Evolutionary conservation across 2,329 filamentous ascomycete genomes (phyloP).

Genomic region (Fusarium haematococcum): DNA sequence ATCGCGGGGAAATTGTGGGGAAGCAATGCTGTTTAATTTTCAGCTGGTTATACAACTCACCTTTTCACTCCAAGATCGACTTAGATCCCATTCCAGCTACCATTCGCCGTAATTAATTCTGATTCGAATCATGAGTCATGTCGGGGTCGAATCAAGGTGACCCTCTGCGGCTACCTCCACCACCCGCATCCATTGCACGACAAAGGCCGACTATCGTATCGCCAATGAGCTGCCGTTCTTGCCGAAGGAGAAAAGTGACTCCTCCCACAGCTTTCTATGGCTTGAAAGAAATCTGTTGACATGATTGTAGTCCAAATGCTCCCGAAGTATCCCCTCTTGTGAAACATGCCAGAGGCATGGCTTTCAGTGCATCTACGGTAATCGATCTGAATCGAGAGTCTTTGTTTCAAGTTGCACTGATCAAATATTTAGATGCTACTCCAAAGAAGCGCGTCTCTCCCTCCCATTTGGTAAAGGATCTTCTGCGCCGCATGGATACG

Average conservation of each 20-base stretch:
- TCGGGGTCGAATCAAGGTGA: not conserved
- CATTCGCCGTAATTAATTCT: not conserved
- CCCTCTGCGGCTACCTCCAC: not conserved
- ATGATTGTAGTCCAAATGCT: conserved; percentile 20
- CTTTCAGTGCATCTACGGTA: conserved; percentile 26
- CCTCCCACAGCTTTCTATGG: not conserved
- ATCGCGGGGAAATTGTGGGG: not conserved
- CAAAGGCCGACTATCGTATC: not conserved
- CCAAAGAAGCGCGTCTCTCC: conserved; percentile 21
- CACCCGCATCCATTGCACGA: not conserved
- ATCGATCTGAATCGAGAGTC: too few relatives aligned
- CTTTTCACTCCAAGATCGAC: not conserved
- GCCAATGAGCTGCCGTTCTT: conserved; percentile 26
- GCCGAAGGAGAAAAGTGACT: conserved; percentile 18
- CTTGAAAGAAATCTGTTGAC: not conserved
- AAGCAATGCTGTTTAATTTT: not conserved
- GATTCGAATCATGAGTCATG: not conserved
- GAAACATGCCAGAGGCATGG: conserved; percentile 21
- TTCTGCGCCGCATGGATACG: conserved; percentile 18
- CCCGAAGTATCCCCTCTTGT: conserved; percentile 16
- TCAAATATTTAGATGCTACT: conserved; percentile 6
- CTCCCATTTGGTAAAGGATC: conserved; percentile 15
- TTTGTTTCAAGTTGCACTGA: not conserved
- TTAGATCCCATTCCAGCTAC: not conserved
- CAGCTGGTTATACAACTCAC: not conserved